Evolutionary conservation across 2,329 filamentous ascomycete genomes (phyloP), one percentile per base, ranked within the genome.

Genomic region (Calonectria fujianensis): DNA sequence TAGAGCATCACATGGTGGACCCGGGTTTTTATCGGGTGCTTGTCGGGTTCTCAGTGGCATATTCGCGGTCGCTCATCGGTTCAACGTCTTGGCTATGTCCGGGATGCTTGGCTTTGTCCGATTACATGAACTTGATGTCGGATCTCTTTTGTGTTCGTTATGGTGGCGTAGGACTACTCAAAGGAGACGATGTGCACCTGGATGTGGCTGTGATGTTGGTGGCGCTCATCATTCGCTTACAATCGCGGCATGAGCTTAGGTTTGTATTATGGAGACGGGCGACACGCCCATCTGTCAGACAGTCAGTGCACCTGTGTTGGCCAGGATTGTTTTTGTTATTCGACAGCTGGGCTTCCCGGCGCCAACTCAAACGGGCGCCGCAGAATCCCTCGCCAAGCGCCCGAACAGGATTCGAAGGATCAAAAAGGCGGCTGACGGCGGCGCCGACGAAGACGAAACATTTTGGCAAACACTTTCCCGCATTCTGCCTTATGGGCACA

Each of bases 41-140:
- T 31, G 9, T n/a, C 59, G 59, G 57, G 14, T 54, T 2, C 32
- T 63, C 31, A 31, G 16, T 48, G 54, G 67, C 9, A 11, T 39
- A 31, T 50, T 51, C 24, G 6, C 52, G 67, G 67, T 27, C 63
- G n/a, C 52, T 32, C 37, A 29, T 59, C 51, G 61, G 7, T n/a
- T 27, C 11, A 29, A 8, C 20, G 20, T 67, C 64, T 54, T 67
- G 64, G 64, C 64, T 16, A 54, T n/a, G 63, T 51, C 63, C 39
- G n/a, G 31, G 18, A 27, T 29, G 52, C 52, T 63, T 63, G 57
- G 57, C 57, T 20, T 63, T 63, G 24, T 63, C 57, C 57, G 37
- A 9, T 9, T 65, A 6, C 4, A 16, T 6, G 39, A 48, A 27
- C 8, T 48, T 1, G 27, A 48, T 31, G 18, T 31, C 3, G 39